Evolutionary conservation across 805 yeast genomes (phyloP), one percentile per base, ranked within the genome.

Genomic region (Saturnispora kantuleensis): DNA sequence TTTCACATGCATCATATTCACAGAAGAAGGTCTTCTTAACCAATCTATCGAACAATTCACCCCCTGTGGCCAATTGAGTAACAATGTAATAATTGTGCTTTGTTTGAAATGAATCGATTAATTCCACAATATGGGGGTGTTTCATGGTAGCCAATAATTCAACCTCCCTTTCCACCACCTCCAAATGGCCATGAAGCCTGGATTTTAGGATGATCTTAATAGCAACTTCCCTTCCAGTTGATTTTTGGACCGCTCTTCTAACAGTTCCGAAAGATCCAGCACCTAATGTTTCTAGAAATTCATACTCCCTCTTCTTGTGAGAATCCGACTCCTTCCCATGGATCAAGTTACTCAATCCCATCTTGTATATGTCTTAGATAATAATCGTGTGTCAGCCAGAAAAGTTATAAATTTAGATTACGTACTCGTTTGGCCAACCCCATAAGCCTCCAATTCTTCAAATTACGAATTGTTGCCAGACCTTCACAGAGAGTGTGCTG

Each of bases 241-340:
- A 55, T 51, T 63, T 65, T 41, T 49, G 49, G 31, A 66, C 55
- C 2, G 96, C 97, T 50, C 76, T 74, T 53, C 95, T 73, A 3
- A 90, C 97, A 2, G 90, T 81, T 34, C 98, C 97, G 63, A 87
- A 93, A 1, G 95, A 77, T 5, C 98, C 97, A 0, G 97, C 97
- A 9, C 97, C 97, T 10, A 89, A 65, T 0, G 96, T 86, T 48
- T 76, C 77, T 10, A 89, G 90, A 60, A 88, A 85, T 8, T 79
- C 75, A 56, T 86, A 89, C 48, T 75, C 70, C 39, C 71, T 62
- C 63, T 87, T 86, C 56, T 84, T 75, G 11, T 39, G 29, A 12
- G 41, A 41, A 10, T 21, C 26, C 26, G 26, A 21, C 8, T 21
- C 26, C 26, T 21, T 21, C 26, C 26, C 26, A 21, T 21, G 26